Base-by-base conservation (phyloP, 1,139 yeast genomes). In the Sugiyamaella novakii region DNA sequence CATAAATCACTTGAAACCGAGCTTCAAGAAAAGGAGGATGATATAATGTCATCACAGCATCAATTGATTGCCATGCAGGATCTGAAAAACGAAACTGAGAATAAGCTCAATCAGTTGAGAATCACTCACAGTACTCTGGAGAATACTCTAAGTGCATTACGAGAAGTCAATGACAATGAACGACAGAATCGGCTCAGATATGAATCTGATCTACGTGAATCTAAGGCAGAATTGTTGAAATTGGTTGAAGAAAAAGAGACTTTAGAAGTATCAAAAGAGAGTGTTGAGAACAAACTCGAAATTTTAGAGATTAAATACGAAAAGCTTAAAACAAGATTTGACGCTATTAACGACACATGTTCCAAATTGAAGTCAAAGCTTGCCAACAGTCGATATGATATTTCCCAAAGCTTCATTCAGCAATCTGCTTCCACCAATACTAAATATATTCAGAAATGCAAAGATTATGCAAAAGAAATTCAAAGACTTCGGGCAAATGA, bases 21-120 rank as follows among this genome's bases (percentile, higher is more conserved):
- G 47, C 53, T 42, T 24, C 50, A 49, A 33, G 59, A 46, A 46
- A 53, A 47, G 41, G 54, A 48, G 54, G 65, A 43, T 46, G 60
- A 54, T 33, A 46, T 55, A 30, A 51, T 53, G 17, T 49, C 54
- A 18, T 43, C 56, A 24, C 59, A 55, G 35, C 43, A 47, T 14
- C 54, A 54, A 44, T 41, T 55, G 7, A 41, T 50, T 14, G 37
- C 36, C 14, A 43, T 47, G 45, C 56, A 58, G 29, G 56, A 53
- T 21, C 50, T 46, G 8, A 52, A 51, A 12, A 49, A 43, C n/a
- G 52, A 48, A 31, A 43, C 50, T 14, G 56, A 54, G 43, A 45
- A 47, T 17, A 51, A 53, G 18, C 47, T 54, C 29, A 49, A 45
- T 29, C 53, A 54, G 29, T 48, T 57, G 15, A 46, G 51, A 35